Conservation (phyloP, 1,284 basidiomycete genomes). For the Lignosus rhinocerotis region DNA sequence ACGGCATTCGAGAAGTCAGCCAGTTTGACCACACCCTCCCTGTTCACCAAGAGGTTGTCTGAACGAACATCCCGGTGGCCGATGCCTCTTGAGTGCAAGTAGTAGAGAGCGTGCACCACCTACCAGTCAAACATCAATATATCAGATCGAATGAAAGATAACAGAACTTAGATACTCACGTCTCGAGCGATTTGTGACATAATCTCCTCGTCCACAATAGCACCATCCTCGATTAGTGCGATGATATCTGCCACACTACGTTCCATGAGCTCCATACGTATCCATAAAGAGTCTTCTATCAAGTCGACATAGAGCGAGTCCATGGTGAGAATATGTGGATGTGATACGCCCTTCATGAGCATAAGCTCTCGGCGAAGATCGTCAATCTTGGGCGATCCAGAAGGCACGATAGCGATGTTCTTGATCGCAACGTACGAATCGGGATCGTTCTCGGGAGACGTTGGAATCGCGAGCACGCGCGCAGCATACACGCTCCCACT, state of each 20-base stretch:
- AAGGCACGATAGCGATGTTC: conserved; percentile 59
- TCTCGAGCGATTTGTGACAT: conserved; percentile 73
- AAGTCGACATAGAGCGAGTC: conserved; percentile 70
- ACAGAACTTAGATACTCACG: conserved; percentile 45
- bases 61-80: conserved; percentile 80
- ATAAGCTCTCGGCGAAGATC: conserved; percentile 62
- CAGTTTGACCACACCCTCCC: conserved; percentile 69
- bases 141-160: not conserved
- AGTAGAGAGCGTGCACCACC: conserved; percentile 64
- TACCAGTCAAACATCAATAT: conserved; percentile 27
- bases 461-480: conserved; percentile 40
- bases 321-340: conserved; percentile 63
- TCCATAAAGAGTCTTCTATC: conserved; percentile 70
- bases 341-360: conserved; percentile 54
- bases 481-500: conserved; percentile 74
- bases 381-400: conserved; percentile 58
- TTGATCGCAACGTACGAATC: conserved; percentile 61
- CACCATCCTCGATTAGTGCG: conserved; percentile 55
- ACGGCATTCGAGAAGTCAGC: conserved; percentile 78
- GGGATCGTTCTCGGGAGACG: conserved; percentile 36
- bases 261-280: conserved; percentile 85
- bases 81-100: conserved; percentile 60
- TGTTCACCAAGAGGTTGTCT: conserved; percentile 74
- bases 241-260: conserved; percentile 78
- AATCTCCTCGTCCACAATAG: conserved; percentile 61